These are phyloP conservation scores for Pinus taeda DNA, from an alignment of 75 land plant species.

Conservation along the genomic window DNA sequence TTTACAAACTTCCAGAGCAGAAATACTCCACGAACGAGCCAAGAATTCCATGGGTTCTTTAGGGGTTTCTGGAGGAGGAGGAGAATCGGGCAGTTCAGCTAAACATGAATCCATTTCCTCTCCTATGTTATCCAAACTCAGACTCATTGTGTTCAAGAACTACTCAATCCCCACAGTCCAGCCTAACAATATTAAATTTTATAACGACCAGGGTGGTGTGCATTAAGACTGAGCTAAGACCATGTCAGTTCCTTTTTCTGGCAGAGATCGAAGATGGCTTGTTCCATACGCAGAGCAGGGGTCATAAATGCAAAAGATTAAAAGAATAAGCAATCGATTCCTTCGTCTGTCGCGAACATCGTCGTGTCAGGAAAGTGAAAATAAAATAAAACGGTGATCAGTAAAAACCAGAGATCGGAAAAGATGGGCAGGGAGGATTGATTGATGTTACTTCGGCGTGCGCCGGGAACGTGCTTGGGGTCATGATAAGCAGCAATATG, in stretches of 20 bases:
- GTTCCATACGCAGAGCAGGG: neutral
- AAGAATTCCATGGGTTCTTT: slow-evolving; percentile 93
- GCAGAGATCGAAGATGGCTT: neutral
- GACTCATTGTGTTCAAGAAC: neutral
- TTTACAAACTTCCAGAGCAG: slow-evolving; percentile 72
- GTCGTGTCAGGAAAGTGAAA: too few relatives aligned
- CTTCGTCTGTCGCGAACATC: too few relatives aligned
- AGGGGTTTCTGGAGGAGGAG: slow-evolving; percentile 75
- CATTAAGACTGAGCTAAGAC: neutral
- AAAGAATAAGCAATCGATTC: too few relatives aligned
- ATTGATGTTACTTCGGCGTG: too few relatives aligned
- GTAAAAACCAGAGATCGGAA: too few relatives aligned
- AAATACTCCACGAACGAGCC: slow-evolving; percentile 86
- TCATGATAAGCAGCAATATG: too few relatives aligned
- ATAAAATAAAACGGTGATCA: too few relatives aligned
- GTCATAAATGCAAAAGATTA: neutral
- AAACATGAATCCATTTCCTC: neutral
- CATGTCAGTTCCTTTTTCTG: neutral
- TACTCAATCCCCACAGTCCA: neutral
- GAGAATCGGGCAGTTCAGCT: too few relatives aligned
- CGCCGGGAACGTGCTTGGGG: too few relatives aligned
- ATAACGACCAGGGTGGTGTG: neutral
- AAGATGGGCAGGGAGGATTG: too few relatives aligned
- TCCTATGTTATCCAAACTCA: neutral
- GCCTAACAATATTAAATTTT: too few relatives aligned